Conservation (phyloP, 495 filamentous ascomycete genomes). For the Xylaria palmicola region DNA sequence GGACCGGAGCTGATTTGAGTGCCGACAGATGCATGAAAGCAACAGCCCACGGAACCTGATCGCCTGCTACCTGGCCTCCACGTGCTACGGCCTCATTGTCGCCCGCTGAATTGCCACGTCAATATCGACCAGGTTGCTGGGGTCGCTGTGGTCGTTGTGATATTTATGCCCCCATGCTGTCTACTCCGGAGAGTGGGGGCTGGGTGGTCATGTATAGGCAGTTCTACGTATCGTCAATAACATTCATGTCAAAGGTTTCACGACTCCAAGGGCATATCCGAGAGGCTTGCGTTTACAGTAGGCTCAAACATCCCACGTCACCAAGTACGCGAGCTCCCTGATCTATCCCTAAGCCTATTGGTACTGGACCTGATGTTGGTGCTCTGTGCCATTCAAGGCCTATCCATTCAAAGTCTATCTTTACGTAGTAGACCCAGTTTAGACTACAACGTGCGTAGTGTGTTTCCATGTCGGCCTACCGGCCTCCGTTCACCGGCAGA, state of each 20-base stretch:
- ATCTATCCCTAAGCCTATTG: not conserved
- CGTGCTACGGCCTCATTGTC: not conserved
- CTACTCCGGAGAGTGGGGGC: too few species aligned
- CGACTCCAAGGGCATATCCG: not conserved
- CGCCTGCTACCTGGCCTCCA: not conserved
- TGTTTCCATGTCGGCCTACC: not conserved
- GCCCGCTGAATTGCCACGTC: not conserved
- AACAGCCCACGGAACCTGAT: not conserved
- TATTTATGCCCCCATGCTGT: too few species aligned
- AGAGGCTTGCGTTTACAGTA: not conserved
- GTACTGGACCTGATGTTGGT: not conserved
- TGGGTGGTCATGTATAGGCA: too few species aligned
- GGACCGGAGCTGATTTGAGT: not conserved
- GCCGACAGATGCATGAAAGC: constrained; percentile 9
- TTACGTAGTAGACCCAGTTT: not conserved
- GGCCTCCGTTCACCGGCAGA: not conserved
- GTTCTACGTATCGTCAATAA: too few species aligned
- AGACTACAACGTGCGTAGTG: not conserved
- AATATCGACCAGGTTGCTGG: not conserved
- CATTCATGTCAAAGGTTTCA: too few species aligned
- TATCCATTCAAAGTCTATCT: not conserved
- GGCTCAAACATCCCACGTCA: not conserved
- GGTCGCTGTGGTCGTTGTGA: not conserved
- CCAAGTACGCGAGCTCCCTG: not conserved
- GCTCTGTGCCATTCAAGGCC: not conserved